phyloP scores from a whole-genome alignment of 1,139 yeast species.

The Candida pseudoviswanathii region DNA sequence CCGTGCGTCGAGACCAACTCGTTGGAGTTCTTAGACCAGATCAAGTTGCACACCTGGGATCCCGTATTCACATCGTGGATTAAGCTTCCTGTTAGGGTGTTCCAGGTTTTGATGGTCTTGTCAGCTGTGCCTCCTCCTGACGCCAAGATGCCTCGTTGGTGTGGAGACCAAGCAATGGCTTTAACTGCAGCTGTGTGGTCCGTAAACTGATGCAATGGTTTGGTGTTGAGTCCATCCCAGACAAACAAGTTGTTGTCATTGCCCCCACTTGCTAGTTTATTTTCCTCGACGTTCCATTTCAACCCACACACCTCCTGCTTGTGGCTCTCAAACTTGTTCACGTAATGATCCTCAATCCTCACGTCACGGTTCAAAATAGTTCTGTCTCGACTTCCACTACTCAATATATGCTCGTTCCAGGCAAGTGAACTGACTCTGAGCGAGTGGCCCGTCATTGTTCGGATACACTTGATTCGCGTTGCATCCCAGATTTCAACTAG shows the following conservation, averaged over 20 bases:
- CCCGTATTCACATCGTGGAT: constrained; percentile 87
- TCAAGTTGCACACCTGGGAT: constrained; percentile 91
- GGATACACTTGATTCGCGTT: constrained; percentile 74
- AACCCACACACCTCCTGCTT: constrained; percentile 96
- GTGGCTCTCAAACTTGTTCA: constrained; percentile 72
- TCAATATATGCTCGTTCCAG: constrained; percentile 90
- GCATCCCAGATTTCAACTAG: constrained; percentile 96
- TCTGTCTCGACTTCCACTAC: constrained; percentile 88
- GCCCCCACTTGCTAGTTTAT: constrained; percentile 89
- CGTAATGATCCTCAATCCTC: constrained; percentile 79
- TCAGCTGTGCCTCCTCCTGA: constrained; percentile 99
- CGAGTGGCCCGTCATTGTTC: constrained; percentile 92
- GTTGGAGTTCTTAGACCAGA: constrained; percentile 91
- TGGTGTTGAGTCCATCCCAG: constrained; percentile 80
- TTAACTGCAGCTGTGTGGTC: constrained; percentile 96
- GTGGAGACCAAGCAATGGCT: constrained; percentile 98
- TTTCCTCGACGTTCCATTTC: constrained; percentile 89
- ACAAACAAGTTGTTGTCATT: constrained; percentile 84
- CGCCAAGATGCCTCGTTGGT: constrained; percentile 89
- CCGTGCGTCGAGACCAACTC: constrained; percentile 97
- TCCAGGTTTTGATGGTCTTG: constrained; percentile 89
- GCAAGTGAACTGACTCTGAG: constrained; percentile 85
- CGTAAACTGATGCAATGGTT: constrained; percentile 70
- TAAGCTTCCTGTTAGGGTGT: constrained; percentile 75
- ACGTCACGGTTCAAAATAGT: constrained; percentile 89